These are phyloP conservation scores for Wickerhamiella alocasiicola DNA, from an alignment of 805 yeast genomes.

Conservation along the genomic window DNA sequence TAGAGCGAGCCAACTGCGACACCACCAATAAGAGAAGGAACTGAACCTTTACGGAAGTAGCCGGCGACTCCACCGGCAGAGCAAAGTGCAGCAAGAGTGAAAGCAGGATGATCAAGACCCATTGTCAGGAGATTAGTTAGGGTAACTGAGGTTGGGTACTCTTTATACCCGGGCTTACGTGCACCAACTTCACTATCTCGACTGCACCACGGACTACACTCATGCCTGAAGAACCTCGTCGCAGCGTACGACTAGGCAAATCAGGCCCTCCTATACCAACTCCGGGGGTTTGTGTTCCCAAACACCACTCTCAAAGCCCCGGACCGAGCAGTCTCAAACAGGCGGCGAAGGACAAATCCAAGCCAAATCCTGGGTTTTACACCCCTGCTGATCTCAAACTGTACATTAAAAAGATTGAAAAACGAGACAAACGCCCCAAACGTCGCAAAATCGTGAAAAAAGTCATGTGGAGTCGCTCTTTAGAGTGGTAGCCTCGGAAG, in stretches of 20 bases:
- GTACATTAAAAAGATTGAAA: conserved; percentile 1
- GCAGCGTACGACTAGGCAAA: too few species aligned
- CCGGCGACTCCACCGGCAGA: conserved; percentile 64
- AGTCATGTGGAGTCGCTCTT: not conserved
- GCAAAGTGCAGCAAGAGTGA: conserved; percentile 55
- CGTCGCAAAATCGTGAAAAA: not conserved
- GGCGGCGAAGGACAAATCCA: too few species aligned
- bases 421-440: too few species aligned
- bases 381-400: not conserved
- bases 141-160: too few species aligned
- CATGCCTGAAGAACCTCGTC: too few species aligned
- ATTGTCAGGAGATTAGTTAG: not conserved
- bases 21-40: conserved; percentile 80
- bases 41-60: conserved; percentile 52
- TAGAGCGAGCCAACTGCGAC: conserved; percentile 28
- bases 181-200: too few species aligned
- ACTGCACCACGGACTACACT: too few species aligned
- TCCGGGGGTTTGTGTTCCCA: too few species aligned
- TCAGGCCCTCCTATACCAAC: too few species aligned
- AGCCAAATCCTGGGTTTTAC: too few species aligned
- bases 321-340: conserved; percentile 2
- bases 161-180: too few species aligned
- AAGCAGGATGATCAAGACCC: conserved; percentile 61
- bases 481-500: conserved; percentile 5
- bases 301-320: not conserved